phyloP scores from a whole-genome alignment of 2,329 filamentous ascomycete species.

The Microcyclospora tardicrescens region DNA sequence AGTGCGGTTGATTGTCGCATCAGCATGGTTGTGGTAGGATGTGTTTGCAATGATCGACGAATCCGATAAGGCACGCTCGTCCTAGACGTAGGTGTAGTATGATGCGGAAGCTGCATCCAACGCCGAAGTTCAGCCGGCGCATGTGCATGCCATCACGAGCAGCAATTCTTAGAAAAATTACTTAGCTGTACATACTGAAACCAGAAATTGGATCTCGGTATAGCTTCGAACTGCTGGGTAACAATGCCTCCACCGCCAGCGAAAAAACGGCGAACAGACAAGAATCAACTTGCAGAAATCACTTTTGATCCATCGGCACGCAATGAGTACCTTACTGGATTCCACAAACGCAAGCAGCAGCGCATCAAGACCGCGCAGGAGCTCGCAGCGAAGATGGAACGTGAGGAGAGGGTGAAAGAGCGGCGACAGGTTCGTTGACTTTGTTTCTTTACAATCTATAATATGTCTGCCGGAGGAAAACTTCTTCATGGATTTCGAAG shows the following conservation, averaged over 20 bases:
- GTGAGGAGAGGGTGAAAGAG: conserved; percentile 60
- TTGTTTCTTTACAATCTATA: background rate
- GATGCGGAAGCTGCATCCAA: too few species aligned
- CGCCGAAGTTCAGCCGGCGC: too few species aligned
- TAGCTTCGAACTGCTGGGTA: too few species aligned
- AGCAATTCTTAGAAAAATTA: too few species aligned
- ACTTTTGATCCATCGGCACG: conserved; percentile 70
- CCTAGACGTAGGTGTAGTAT: too few species aligned
- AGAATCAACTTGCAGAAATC: conserved; percentile 50
- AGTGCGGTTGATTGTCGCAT: conserved; percentile 10
- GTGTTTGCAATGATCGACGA: conserved; percentile 1
- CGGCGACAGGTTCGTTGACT: conserved; percentile 55
- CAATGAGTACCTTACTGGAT: conserved; percentile 82
- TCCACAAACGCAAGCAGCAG: conserved; percentile 88
- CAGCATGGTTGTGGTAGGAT: conserved; percentile 11
- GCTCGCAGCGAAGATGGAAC: conserved; percentile 60
- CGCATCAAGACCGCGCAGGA: conserved; percentile 77
- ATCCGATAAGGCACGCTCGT: too few species aligned
- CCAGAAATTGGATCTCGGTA: too few species aligned
- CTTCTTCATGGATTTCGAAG: background rate
- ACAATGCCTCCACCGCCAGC: background rate
- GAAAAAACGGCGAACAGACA: conserved; percentile 1
- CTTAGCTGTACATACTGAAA: too few species aligned
- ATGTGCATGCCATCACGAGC: too few species aligned
- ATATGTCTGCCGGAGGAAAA: background rate